Conservation (phyloP, 2,329 filamentous ascomycete species). For the Sclerotinia minor region DNA sequence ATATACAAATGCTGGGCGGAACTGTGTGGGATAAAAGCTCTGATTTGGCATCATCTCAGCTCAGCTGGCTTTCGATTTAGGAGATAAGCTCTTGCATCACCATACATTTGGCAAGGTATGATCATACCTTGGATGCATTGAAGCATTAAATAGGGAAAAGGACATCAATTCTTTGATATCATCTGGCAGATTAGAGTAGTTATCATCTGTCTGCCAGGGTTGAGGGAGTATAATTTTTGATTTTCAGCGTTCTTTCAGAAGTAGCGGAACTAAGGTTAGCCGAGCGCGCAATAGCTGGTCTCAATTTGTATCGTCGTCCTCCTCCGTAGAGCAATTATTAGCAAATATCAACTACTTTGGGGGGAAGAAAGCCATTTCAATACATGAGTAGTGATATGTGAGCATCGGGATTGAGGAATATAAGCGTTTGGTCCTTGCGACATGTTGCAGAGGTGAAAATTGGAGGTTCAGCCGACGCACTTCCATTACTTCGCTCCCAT, state of each 20-base stretch:
- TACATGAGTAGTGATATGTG: slow-evolving; percentile 37
- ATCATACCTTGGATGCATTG: neutral
- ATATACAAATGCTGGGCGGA: neutral
- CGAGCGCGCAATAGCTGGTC: slow-evolving; percentile 26
- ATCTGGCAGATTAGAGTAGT: slow-evolving; percentile 21
- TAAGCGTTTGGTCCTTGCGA: slow-evolving; percentile 25
- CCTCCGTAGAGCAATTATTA: slow-evolving; percentile 39
- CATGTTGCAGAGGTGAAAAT: slow-evolving; percentile 35
- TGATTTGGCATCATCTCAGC: slow-evolving; percentile 4
- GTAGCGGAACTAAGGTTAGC: slow-evolving; percentile 29
- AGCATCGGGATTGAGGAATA: slow-evolving; percentile 25
- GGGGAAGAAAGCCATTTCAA: slow-evolving; percentile 30
- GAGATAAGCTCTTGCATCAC: neutral
- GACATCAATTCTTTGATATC: slow-evolving; percentile 2
- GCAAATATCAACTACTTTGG: slow-evolving; percentile 34
- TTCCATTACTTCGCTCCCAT: slow-evolving; percentile 20
- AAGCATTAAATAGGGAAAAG: neutral
- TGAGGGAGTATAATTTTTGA: slow-evolving; percentile 21
- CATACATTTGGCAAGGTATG: neutral
- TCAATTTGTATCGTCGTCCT: slow-evolving; percentile 32
- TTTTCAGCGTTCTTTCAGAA: slow-evolving; percentile 28
- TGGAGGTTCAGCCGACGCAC: slow-evolving; percentile 25
- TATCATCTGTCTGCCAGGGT: slow-evolving; percentile 22
- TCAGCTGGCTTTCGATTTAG: neutral
- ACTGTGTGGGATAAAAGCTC: neutral